A percentile compares a stretch with the other conserved stretches of the same genome.
These are phyloP conservation scores for Lonicera japonica DNA, from an alignment of 129 eudicot species.

Conservation along the genomic window DNA sequence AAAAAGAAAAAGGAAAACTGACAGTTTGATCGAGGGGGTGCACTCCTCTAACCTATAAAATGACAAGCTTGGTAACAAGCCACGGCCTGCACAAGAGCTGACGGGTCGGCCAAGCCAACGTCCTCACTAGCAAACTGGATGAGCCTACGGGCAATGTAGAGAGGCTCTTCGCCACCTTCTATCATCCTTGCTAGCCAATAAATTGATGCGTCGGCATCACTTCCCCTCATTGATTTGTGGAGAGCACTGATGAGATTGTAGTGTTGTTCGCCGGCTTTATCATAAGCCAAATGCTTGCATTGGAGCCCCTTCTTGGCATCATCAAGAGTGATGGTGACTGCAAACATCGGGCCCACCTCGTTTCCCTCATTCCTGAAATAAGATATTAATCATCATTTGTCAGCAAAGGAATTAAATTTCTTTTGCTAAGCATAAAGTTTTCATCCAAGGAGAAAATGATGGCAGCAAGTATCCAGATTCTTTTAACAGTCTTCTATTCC, in stretches of 20 bases:
- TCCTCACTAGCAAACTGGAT: slow-evolving; percentile 79
- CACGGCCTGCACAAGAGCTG: slow-evolving; percentile 76
- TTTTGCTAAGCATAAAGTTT: no score
- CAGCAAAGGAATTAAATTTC: no score
- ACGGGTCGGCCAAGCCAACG: slow-evolving; percentile 81
- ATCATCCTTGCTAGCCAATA: slow-evolving; percentile 95
- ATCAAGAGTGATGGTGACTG: slow-evolving; percentile 22
- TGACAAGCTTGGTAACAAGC: slow-evolving; percentile 90
- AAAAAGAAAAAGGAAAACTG: no score
- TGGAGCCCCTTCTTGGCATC: slow-evolving; percentile 83
- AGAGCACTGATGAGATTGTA: slow-evolving; percentile 86
- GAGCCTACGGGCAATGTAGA: slow-evolving; percentile 82
- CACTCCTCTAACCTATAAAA: no score
- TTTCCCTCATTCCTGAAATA: neutral
- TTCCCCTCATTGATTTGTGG: slow-evolving; percentile 89
- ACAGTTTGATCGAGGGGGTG: no score
- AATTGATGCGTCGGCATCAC: slow-evolving; percentile 74
- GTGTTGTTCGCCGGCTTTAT: slow-evolving; percentile 75
- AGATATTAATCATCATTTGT: no score
- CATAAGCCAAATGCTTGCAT: slow-evolving; percentile 78
- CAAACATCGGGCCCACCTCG: neutral
- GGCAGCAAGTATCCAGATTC: no score
- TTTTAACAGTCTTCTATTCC: no score
- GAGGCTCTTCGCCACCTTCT: slow-evolving; percentile 90
- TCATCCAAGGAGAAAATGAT: no score